These are phyloP conservation scores for Phytophthora cactorum DNA, from an alignment of 352 stramenopile genomes.

Conservation along the genomic window DNA sequence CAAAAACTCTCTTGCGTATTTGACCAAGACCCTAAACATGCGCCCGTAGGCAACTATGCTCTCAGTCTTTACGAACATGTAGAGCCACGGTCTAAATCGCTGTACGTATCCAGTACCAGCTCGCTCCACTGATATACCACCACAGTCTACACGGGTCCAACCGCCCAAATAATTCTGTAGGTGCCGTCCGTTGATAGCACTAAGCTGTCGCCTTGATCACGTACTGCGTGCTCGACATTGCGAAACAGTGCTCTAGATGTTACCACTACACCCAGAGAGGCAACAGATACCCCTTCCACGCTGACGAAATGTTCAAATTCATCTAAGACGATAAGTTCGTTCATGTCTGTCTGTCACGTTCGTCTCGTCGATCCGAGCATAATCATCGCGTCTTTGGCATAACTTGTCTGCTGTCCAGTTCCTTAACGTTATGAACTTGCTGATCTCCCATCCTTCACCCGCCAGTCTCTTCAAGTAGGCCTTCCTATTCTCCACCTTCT, in stretches of 20 bases:
- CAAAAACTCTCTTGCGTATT: slow-evolving; percentile 10
- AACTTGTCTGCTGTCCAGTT: slow-evolving; percentile 2
- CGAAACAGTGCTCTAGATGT: slow-evolving; percentile 5
- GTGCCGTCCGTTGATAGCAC: slow-evolving; percentile 13
- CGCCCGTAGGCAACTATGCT: slow-evolving; percentile 3
- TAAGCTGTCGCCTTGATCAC: slow-evolving; percentile 1
- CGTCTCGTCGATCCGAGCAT: neutral
- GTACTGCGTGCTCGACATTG: neutral
- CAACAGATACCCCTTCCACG: neutral
- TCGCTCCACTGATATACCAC: slow-evolving; percentile 6
- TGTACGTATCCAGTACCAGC: neutral
- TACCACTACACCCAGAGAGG: neutral
- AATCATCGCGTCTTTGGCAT: slow-evolving; percentile 3
- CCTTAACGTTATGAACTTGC: neutral
- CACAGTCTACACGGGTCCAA: slow-evolving; percentile 8
- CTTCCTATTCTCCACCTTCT: neutral
- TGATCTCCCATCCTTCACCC: slow-evolving; percentile 5
- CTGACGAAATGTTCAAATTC: slow-evolving; percentile 13
- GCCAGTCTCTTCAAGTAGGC: neutral
- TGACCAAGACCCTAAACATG: slow-evolving; percentile 9
- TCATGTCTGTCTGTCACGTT: slow-evolving; percentile 4
- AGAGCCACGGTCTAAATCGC: slow-evolving; percentile 13
- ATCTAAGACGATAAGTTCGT: slow-evolving; percentile 4
- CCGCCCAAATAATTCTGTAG: slow-evolving; percentile 13
- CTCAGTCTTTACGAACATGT: slow-evolving; percentile 21